A percentile compares a stretch with the other conserved stretches of the same genome.
Evolutionary conservation across 805 yeast genomes (phyloP).

Genomic region (Suhomyces faveliae): DNA sequence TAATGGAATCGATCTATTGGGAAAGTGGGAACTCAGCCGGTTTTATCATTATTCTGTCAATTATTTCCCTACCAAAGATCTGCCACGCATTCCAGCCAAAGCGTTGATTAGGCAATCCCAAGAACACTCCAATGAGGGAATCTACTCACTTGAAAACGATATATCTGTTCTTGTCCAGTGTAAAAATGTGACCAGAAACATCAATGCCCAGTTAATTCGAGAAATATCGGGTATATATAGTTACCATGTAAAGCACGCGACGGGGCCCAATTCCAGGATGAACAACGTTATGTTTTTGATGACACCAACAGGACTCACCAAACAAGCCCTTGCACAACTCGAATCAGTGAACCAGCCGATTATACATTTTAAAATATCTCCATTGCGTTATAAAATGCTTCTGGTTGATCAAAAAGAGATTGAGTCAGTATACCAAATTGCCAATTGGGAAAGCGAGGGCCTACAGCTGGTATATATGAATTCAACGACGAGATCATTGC

Average conservation of each 20-base stretch:
- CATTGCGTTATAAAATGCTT: conserved; percentile 20
- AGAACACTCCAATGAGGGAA: conserved; percentile 3
- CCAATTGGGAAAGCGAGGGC: conserved; percentile 40
- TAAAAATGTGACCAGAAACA: conserved; percentile 45
- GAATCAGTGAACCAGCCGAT: conserved; percentile 47
- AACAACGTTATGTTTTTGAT: conserved; percentile 39
- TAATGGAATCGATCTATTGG: conserved; percentile 55
- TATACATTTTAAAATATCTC: conserved; percentile 40
- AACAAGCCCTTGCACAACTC: conserved; percentile 45
- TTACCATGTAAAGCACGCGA: conserved; percentile 27
- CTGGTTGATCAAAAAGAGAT: background rate
- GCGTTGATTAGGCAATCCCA: conserved; percentile 1
- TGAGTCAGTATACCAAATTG: conserved; percentile 28
- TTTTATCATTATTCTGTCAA: conserved; percentile 12
- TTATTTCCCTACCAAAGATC: background rate
- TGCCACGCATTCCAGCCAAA: conserved; percentile 3
- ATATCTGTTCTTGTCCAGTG: conserved; percentile 53
- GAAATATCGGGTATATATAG: conserved; percentile 54
- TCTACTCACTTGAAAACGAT: conserved; percentile 25
- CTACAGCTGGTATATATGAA: conserved; percentile 37
- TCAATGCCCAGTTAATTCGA: conserved; percentile 48
- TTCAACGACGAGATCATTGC: conserved; percentile 31
- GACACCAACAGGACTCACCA: conserved; percentile 46
- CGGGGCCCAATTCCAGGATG: conserved; percentile 13
- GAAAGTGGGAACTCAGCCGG: conserved; percentile 46